Percentiles rank a stretch among this genome's conserved stretches.
Conservation (phyloP, 169 alveolate species). For the Plasmodium adleri region DNA sequence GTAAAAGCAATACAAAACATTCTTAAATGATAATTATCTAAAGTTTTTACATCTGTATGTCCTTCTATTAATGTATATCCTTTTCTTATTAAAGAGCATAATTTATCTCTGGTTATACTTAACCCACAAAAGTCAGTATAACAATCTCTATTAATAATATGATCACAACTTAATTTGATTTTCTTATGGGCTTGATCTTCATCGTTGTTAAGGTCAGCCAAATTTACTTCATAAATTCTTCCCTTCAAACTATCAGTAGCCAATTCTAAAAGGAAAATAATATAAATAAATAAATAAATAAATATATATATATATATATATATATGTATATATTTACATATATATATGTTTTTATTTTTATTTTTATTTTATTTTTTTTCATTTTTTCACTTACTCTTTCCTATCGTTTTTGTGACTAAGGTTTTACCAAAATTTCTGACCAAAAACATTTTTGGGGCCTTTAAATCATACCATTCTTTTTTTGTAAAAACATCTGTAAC, state of each 20-base stretch:
- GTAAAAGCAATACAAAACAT: conserved; percentile 98
- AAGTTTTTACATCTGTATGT: conserved; percentile 96
- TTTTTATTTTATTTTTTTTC: conserved; percentile 33
- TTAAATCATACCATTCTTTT: conserved; percentile 97
- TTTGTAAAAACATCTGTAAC: conserved; percentile 96
- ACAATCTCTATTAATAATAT: conserved; percentile 95
- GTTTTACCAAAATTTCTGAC: conserved; percentile 95
- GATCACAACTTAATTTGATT: conserved; percentile 95
- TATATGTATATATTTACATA: not conserved
- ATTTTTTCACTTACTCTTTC: conserved; percentile 88
- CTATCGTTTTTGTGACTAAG: conserved; percentile 95
- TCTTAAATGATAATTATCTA: conserved; percentile 96
- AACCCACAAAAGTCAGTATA: conserved; percentile 97
- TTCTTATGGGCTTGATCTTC: conserved; percentile 96
- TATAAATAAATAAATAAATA: conserved; percentile 16
- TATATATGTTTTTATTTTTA: not conserved
- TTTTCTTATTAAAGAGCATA: conserved; percentile 96
- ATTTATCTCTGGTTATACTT: conserved; percentile 97
- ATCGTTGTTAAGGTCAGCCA: conserved; percentile 96
- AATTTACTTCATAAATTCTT: conserved; percentile 95
- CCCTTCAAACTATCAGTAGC: conserved; percentile 96
- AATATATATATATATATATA: not conserved
- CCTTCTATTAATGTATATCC: conserved; percentile 98
- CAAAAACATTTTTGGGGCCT: conserved; percentile 96
- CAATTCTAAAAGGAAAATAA: conserved; percentile 80